Evolutionary conservation across 345 rosid genomes (phyloP), one percentile per base, ranked within the genome.

Genomic region (Psidium guajava): DNA sequence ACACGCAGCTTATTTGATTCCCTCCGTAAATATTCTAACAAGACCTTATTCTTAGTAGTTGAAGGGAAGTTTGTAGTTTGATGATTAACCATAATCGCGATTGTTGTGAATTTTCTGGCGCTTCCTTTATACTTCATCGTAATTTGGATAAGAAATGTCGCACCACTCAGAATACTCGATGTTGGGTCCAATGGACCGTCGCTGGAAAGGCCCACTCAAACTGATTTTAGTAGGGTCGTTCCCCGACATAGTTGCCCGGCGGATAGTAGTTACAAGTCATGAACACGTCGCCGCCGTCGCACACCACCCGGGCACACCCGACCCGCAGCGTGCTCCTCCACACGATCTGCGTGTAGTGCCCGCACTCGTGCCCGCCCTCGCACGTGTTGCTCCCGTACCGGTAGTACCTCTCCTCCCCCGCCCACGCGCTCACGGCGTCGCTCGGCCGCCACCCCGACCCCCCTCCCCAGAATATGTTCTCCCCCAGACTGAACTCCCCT

Each of bases 261-360:
- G 98, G 99, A 84, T 95, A 94, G 83, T 95, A 97, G 80, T 97
- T 97, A 86, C 99, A 95, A 13, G 98, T 95, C 92, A 95, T 97
- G 86, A 97, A 95, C 85, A 94, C 97, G 82, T 93, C 97, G 61
- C 98, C 98, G 53, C 84, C 87, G 44, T 92, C 91, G 82, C 99
- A 97, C 55, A 93, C 93, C 69, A 89, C 94, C 27, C 95, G 93
- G 83, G 96, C 98, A 59, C 98, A 95, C 9, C 98, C 98, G 64
- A 97, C 83, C 82, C 88, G 90, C 84, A 91, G 90, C 6, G 95
- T 95, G 13, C 54, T 90, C 86, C 88, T 91, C 99, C 99, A 97
- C 84, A 95, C 94, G 47, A 95, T 90, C 81, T 97, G 99, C 4
- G 98, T 97, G 89, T 93, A 97, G 86, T 95, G 98, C 22, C 98